Percentiles rank a stretch among this genome's conserved stretches.
These are phyloP conservation scores for Hordeum vulgare DNA, from an alignment of 176 grass and related monocot species.

Conservation along the genomic window DNA sequence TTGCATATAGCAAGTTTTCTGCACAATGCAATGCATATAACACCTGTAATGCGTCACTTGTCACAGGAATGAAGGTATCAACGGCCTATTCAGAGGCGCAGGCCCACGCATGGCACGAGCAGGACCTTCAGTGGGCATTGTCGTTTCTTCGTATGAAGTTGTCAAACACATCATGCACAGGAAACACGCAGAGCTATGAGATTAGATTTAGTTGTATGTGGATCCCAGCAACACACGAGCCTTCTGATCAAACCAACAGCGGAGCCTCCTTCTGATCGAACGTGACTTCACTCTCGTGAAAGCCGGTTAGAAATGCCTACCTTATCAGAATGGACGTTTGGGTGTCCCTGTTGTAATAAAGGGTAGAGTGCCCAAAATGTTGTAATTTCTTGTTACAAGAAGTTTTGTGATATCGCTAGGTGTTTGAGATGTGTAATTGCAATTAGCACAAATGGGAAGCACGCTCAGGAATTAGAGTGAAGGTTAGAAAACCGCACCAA, in stretches of 20 bases:
- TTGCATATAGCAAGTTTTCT: constrained; percentile 1
- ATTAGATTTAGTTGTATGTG: not conserved
- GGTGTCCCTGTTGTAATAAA: constrained; percentile 5
- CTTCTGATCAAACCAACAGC: not conserved
- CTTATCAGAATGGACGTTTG: constrained; percentile 4
- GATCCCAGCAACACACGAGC: not conserved
- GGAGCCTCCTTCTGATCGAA: not conserved
- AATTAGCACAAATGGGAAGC: not conserved
- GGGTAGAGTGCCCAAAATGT: not conserved
- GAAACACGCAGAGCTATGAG: constrained; percentile 36
- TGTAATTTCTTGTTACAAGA: not conserved
- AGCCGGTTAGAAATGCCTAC: not conserved
- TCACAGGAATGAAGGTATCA: constrained; percentile 70
- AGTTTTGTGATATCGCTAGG: not conserved
- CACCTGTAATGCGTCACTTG: not conserved
- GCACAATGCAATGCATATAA: not conserved
- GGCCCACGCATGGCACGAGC: constrained; percentile 71
- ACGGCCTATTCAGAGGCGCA: constrained; percentile 67
- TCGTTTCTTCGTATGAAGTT: constrained; percentile 83
- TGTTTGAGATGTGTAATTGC: not conserved
- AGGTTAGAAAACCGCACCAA: not conserved
- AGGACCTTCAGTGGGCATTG: constrained; percentile 88
- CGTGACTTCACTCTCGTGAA: not conserved
- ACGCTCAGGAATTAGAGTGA: not conserved
- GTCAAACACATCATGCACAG: constrained; percentile 67